These are phyloP conservation scores for Exophiala mesophila DNA, from an alignment of 2,329 filamentous ascomycete genomes.

Conservation along the genomic window DNA sequence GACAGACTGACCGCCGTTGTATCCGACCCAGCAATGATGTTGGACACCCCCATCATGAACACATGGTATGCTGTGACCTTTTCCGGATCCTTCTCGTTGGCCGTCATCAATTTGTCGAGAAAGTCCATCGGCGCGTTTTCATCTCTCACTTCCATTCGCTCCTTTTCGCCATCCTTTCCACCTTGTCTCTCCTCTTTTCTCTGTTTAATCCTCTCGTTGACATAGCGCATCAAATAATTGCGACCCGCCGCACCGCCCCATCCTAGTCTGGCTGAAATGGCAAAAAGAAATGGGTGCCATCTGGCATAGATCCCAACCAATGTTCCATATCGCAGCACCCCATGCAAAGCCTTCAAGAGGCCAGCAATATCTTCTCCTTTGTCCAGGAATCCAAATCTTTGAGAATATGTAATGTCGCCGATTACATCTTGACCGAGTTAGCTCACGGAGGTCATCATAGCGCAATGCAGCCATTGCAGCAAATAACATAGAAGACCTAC, in stretches of 20 bases:
- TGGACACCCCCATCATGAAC: constrained; percentile 33
- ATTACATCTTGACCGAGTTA: constrained; percentile 59
- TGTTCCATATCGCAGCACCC: constrained; percentile 34
- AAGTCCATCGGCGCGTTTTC: constrained; percentile 34
- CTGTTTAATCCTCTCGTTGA: constrained; percentile 31
- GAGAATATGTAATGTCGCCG: constrained; percentile 43
- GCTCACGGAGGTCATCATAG: no score
- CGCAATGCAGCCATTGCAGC: no score
- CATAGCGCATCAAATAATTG: constrained; percentile 32
- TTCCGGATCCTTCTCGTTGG: constrained; percentile 39
- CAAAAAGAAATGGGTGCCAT: constrained; percentile 36
- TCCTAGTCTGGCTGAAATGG: constrained; percentile 28
- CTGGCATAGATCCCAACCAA: constrained; percentile 41
- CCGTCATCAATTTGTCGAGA: constrained; percentile 39
- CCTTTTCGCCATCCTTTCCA: constrained; percentile 8
- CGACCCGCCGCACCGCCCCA: constrained; percentile 32
- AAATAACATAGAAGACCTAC: not conserved
- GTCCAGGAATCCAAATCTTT: constrained; percentile 70
- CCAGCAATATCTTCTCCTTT: constrained; percentile 65
- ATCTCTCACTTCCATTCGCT: constrained; percentile 8
- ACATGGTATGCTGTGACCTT: constrained; percentile 39
- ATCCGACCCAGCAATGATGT: constrained; percentile 26
- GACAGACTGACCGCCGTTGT: constrained; percentile 47
- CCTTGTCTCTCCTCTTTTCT: constrained; percentile 25
- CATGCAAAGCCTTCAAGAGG: constrained; percentile 32